A percentile compares a stretch with the other conserved stretches of the same genome.
These are phyloP conservation scores for Musa schizocarpa DNA, from an alignment of 176 grass and related monocot genomes.

Conservation along the genomic window DNA sequence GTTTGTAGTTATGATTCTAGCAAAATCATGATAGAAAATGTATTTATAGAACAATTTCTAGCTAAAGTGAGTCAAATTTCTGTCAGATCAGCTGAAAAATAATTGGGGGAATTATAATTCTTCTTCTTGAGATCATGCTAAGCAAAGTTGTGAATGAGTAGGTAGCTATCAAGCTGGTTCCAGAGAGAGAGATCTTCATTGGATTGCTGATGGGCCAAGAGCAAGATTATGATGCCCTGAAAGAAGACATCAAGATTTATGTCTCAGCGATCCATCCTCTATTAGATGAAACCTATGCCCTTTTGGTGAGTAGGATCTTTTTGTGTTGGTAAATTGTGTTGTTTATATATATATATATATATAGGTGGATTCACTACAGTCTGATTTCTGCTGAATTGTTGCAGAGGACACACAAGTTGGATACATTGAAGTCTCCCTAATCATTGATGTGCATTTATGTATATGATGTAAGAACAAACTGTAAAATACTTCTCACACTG, in stretches of 20 bases:
- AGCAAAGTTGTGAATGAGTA: constrained; percentile 10
- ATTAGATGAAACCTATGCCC: constrained; percentile 43
- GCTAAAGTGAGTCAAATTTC: no score
- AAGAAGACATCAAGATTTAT: constrained; percentile 34
- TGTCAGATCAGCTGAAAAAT: no score
- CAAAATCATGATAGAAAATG: no score
- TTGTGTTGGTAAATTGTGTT: background rate
- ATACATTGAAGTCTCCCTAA: constrained; percentile 69
- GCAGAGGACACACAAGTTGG: constrained; percentile 56
- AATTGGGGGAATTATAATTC: no score
- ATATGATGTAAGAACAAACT: no score
- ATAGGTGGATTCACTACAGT: background rate
- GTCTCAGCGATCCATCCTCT: constrained; percentile 35
- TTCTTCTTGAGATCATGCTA: no score
- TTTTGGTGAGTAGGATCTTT: constrained; percentile 45
- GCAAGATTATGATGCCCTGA: constrained; percentile 23
- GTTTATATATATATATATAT: background rate
- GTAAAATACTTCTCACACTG: background rate
- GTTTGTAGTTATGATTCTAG: no score
- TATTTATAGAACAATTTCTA: no score
- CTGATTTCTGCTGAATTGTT: constrained; percentile 8
- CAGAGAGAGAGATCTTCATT: constrained; percentile 47
- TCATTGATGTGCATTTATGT: background rate
- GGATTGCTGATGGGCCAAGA: constrained; percentile 32
- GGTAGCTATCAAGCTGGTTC: constrained; percentile 66